A percentile compares a stretch with the other conserved stretches of the same genome.
Evolutionary conservation across 2,329 filamentous ascomycete genomes (phyloP).

Genomic region (Paraphaeosphaeria sporulosa): DNA sequence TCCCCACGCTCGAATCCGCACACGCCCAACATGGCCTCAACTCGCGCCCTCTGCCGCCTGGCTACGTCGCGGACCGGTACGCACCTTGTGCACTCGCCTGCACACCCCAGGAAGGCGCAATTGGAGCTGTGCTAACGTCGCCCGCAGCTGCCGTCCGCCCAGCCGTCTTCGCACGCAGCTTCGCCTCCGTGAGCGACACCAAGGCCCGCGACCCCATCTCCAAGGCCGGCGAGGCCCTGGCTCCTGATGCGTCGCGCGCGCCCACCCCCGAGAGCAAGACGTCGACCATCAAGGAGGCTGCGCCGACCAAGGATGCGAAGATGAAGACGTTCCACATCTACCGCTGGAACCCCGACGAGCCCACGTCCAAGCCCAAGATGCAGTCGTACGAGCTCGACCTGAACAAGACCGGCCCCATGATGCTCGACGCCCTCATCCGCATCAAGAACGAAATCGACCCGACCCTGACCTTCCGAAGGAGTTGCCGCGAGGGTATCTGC

Average conservation of each 20-base stretch:
- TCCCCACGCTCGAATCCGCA: conserved; percentile 30
- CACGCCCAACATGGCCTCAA: conserved; percentile 45
- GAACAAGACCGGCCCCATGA: conserved; percentile 99
- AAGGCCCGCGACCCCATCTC: conserved; percentile 43
- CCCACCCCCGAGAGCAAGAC: conserved; percentile 61
- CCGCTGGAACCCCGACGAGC: conserved; percentile 96
- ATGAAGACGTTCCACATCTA: conserved; percentile 99
- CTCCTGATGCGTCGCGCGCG: conserved; percentile 33
- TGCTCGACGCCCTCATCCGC: conserved; percentile 92
- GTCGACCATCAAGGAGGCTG: conserved; percentile 68
- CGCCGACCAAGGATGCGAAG: conserved; percentile 62
- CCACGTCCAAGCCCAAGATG: conserved; percentile 92
- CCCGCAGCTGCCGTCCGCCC: conserved; percentile 45
- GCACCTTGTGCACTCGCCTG: conserved; percentile 16
- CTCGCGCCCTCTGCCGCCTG: conserved; percentile 49
- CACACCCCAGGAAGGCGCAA: conserved; percentile 15
- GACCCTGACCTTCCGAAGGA: conserved; percentile 93
- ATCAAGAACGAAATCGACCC: conserved; percentile 99
- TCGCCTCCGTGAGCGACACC: conserved; percentile 48
- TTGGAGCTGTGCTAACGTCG: conserved; percentile 36
- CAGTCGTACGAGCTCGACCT: conserved; percentile 93
- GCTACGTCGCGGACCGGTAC: conserved; percentile 47
- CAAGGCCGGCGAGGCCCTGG: conserved; percentile 39
- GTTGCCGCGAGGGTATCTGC: conserved; percentile 97
- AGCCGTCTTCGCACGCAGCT: conserved; percentile 47